Percentiles rank a stretch among this genome's conserved stretches.
Conservation (phyloP, 345 rosid genomes). For the Aquilaria sinensis region DNA sequence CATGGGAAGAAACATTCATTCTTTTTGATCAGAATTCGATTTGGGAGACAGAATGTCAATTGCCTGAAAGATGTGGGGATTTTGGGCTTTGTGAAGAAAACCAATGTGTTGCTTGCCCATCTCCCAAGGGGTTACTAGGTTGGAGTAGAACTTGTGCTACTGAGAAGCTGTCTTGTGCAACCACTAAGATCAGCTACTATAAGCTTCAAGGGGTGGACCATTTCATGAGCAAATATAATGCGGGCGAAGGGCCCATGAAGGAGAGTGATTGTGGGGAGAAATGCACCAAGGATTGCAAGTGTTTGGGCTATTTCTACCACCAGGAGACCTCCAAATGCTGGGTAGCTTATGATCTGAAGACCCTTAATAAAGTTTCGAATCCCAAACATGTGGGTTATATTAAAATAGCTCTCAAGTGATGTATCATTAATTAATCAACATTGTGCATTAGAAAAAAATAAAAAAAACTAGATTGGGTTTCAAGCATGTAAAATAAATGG, state of each 20-base stretch:
- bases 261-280: conserved; percentile 40
- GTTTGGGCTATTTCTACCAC: conserved; percentile 53
- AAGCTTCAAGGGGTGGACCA: conserved; percentile 50
- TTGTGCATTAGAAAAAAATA: too few species aligned
- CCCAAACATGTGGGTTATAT: conserved; percentile 31
- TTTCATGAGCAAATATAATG: conserved; percentile 34
- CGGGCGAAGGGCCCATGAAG: conserved; percentile 29
- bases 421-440: too few species aligned
- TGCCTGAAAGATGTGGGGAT: conserved; percentile 35
- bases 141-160: conserved; percentile 39
- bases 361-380: conserved; percentile 26
- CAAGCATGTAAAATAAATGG: too few species aligned
- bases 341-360: conserved; percentile 53
- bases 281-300: conserved; percentile 50
- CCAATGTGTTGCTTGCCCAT: conserved; percentile 55
- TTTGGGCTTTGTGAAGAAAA: conserved; percentile 44
- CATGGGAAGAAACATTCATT: conserved; percentile 37
- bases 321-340: conserved; percentile 39
- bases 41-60: conserved; percentile 31
- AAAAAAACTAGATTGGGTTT: too few species aligned
- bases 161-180: conserved; percentile 22
- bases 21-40: conserved; percentile 23
- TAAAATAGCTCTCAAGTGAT: conserved; percentile 22
- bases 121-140: conserved; percentile 26
- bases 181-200: conserved; percentile 26